These are phyloP conservation scores for Meripilus lineatus DNA, from an alignment of 1,284 basidiomycete genomes.

Conservation along the genomic window DNA sequence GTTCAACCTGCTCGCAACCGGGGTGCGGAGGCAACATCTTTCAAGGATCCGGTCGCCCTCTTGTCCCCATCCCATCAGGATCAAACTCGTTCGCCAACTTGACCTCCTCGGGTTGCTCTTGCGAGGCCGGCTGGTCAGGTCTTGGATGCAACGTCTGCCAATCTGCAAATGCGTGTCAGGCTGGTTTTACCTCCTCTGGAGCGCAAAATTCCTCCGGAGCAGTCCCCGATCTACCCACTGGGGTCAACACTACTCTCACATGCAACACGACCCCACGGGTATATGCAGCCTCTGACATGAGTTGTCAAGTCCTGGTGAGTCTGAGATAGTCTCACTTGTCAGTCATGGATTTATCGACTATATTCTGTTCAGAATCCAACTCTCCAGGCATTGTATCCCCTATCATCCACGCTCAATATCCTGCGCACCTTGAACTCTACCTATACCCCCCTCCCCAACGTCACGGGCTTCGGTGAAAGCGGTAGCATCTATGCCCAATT, in stretches of 20 bases:
- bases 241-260: constrained; percentile 53
- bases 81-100: constrained; percentile 53
- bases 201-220: constrained; percentile 17
- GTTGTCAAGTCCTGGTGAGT: constrained; percentile 70
- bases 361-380: constrained; percentile 62
- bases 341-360: constrained; percentile 1
- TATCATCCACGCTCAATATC: constrained; percentile 66
- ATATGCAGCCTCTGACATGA: constrained; percentile 66
- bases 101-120: constrained; percentile 58
- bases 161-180: constrained; percentile 55
- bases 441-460: constrained; percentile 62
- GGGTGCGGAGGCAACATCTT: constrained; percentile 80
- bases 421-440: constrained; percentile 67
- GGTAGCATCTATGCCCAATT: constrained; percentile 68
- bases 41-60: constrained; percentile 53
- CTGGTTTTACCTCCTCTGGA: constrained; percentile 41
- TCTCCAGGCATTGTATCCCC: constrained; percentile 69
- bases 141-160: constrained; percentile 76
- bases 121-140: constrained; percentile 71
- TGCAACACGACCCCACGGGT: constrained; percentile 61
- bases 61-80: constrained; percentile 35
- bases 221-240: constrained; percentile 14
- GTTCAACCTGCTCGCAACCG: constrained; percentile 60
- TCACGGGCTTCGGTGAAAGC: constrained; percentile 54
- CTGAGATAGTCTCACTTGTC: constrained; percentile 9